Evolutionary conservation across 176 grass and related monocot species (phyloP), one percentile per base, ranked within the genome.

Genomic region (Metroxylon sagu): DNA sequence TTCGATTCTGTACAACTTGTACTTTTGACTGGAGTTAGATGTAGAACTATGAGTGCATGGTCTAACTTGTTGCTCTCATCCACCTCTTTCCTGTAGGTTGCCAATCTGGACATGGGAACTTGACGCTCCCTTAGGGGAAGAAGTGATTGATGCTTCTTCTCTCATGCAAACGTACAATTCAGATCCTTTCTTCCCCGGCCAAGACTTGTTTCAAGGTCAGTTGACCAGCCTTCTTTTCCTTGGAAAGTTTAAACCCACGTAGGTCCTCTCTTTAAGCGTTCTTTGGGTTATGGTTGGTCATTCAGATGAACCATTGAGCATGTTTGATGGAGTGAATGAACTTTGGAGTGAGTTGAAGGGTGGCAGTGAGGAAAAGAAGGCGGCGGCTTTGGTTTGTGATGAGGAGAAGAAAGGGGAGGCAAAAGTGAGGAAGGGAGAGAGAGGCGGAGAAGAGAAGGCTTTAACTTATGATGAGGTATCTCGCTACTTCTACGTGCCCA

Each of bases 401-500:
- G 72, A 56, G 2, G 53, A 77, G 53, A 48, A 70, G 15, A 50
- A 43, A 16, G 53, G 49, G 23, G 27, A 50, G 27, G 62, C 57
- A 17, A 19, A 56, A 8, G 60, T 53, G 48, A 66, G 4, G 54
- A 8, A 31, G n/a, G 48, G 29, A 53, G 77, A 52, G 30, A 49
- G n/a, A 15, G 35, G 8, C 12, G 54, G 64, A 14, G 73, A 74
- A 56, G 73, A 76, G 51, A 65, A 60, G 23, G 56, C 18, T 0
- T 30, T 81, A 43, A 86, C 83, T 5, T 85, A 82, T 25, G 67
- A 82, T n/a, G 54, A 85, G 31, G 78, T 89, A 21, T 76, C 78
- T 0, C 82, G 27, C 26, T 82, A 89, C 54, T 89, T 89, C 68
- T 69, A 75, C 74, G 79, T 89, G 82, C 86, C 86, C 4, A 85